Base-by-base conservation (phyloP, 306 rosid genomes). In the Medicago arabica region DNA sequence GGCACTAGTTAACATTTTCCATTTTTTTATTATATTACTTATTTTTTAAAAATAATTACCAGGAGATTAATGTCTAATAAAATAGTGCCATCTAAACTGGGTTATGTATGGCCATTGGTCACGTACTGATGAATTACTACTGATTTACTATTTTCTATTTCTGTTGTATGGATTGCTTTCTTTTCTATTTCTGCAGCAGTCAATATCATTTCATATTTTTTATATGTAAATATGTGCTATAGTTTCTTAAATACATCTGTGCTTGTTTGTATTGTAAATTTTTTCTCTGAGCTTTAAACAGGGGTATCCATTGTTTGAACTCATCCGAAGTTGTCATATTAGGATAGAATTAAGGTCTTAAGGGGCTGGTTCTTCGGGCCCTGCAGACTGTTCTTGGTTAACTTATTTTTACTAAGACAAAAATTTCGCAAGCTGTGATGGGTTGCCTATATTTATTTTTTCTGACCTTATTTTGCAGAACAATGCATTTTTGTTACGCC, bases 401-500 rank as follows among this genome's bases (percentile, higher is more conserved):
- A 66, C 50, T 61, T 50, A 71, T 17, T 66, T 57, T 46, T 34
- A 34, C 19, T 7, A 34, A 57, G 46, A 66, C 60, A 67, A 34
- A 21, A 25, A 23, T 17, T 38, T 63, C 10, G n/a, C 50, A 39
- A 34, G 19, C 17, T 44, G 38, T 34, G 49, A 71, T 67, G 78
- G 51, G 67, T 65, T 65, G 43, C 76, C 50, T 69, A 50, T 74
- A 62, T 11, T 58, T 62, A 34, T 57, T 34, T 34, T 78, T 36
- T 38, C 55, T 70, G 13, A 34, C 53, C 43, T 71, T 54, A 7
- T 63, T 63, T 34, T n/a, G 72, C 87, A 96, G 99, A 79, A 63
- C 31, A 87, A 80, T 75, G 84, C 78, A 28, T 17, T 88, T 43
- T 85, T 96, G 54, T 91, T 93, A 47, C 80, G 69, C 19, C 95